Evolutionary conservation across 805 yeast species (phyloP).

Genomic region (Saccharomycopsis amapae): DNA sequence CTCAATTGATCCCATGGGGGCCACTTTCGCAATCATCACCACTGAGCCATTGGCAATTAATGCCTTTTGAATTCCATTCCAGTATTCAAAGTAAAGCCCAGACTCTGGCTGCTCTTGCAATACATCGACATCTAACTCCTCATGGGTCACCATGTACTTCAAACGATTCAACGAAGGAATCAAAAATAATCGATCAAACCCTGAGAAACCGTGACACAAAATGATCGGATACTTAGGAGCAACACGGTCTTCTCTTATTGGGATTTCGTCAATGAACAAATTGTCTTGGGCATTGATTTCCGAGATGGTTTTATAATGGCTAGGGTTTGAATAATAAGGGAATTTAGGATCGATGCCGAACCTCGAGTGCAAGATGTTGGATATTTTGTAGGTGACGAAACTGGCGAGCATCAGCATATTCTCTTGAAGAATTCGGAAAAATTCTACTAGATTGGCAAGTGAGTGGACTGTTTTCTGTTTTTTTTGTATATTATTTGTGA

Average conservation of each 20-base stretch:
- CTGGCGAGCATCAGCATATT: background rate
- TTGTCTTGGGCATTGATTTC: background rate
- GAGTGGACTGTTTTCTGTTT: background rate
- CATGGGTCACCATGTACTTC: conserved; percentile 24
- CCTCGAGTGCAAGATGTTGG: background rate
- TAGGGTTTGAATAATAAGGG: no score
- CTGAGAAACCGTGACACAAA: conserved; percentile 81
- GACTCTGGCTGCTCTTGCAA: conserved; percentile 22
- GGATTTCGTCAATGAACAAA: background rate
- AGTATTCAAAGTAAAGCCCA: conserved; percentile 54
- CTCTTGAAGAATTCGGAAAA: no score
- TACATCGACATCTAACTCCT: conserved; percentile 10
- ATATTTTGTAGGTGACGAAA: background rate
- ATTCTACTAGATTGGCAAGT: no score
- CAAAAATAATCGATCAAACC: conserved; percentile 55
- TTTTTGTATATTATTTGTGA: background rate
- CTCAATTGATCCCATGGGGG: conserved; percentile 72
- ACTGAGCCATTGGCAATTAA: conserved; percentile 55
- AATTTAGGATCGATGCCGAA: background rate
- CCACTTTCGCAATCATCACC: conserved; percentile 69
- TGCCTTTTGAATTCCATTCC: conserved; percentile 71
- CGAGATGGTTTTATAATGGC: no score
- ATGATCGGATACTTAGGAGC: conserved; percentile 71
- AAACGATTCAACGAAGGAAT: conserved; percentile 35
- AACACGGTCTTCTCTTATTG: conserved; percentile 14